Conservation (phyloP, 257 asterid species). For the Scutellaria galericulata region DNA sequence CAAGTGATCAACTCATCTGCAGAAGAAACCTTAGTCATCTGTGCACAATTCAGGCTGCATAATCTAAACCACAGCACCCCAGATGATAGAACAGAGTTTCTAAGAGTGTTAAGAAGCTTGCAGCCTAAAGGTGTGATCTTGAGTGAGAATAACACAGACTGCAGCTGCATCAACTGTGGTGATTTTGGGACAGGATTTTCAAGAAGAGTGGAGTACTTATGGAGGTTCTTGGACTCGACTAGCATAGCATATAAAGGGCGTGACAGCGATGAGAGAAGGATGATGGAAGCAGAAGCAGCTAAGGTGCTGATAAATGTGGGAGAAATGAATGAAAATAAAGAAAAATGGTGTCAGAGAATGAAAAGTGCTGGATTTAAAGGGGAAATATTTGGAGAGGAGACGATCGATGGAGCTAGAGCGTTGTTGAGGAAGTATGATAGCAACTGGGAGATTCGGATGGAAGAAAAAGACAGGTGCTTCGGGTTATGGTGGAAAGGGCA, state of each 20-base stretch:
- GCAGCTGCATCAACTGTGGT: slow-evolving; percentile 74
- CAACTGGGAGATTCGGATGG: slow-evolving; percentile 75
- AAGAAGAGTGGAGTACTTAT: slow-evolving; percentile 65
- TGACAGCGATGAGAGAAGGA: slow-evolving; percentile 77
- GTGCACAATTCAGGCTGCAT: slow-evolving; percentile 79
- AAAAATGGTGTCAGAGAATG: slow-evolving; percentile 85
- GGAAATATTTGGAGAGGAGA: slow-evolving; percentile 65
- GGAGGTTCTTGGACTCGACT: slow-evolving; percentile 79
- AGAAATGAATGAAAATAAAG: slow-evolving; percentile 79
- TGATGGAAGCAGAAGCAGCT: slow-evolving; percentile 93
- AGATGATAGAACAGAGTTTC: slow-evolving; percentile 64
- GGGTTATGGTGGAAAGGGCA: slow-evolving; percentile 85
- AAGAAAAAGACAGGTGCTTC: slow-evolving; percentile 64
- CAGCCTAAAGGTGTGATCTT: slow-evolving; percentile 70
- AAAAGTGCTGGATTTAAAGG: slow-evolving; percentile 60
- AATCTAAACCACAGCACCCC: slow-evolving; percentile 59
- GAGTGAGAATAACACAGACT: slow-evolving; percentile 71
- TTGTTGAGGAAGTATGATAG: slow-evolving; percentile 78
- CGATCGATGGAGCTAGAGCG: slow-evolving; percentile 73
- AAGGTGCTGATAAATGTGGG: slow-evolving; percentile 56
- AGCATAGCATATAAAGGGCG: slow-evolving; percentile 80
- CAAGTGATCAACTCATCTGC: slow-evolving; percentile 52
- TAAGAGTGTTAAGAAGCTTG: slow-evolving; percentile 53
- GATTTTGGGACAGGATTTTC: slow-evolving; percentile 69
- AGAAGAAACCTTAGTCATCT: slow-evolving; percentile 66